Evolutionary conservation across 305 asterid species (phyloP).

Genomic region (Solanum hybrid): DNA sequence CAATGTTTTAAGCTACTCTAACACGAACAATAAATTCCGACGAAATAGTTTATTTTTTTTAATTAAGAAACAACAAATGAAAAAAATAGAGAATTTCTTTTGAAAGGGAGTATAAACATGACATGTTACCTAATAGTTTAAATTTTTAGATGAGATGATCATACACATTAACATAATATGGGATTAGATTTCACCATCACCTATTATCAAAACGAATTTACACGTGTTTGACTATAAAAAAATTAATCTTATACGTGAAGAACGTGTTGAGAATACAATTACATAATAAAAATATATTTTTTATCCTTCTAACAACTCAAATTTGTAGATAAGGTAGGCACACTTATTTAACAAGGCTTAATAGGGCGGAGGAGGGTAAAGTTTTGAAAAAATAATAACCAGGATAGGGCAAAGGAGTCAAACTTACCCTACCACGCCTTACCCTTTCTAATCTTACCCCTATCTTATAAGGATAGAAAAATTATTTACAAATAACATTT

Average conservation of each 20-base stretch:
- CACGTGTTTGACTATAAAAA: rapidly evolving
- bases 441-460: neutral
- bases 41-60: neutral
- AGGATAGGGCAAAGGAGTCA: neutral
- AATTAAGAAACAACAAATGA: neutral
- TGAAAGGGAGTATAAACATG: neutral
- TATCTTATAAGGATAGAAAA: neutral
- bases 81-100: too few relatives aligned
- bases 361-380: neutral
- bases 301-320: neutral
- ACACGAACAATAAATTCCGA: neutral
- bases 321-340: neutral
- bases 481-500: too few relatives aligned
- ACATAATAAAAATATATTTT: neutral
- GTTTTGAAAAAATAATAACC: neutral
- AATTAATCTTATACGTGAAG: rapidly evolving
- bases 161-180: neutral
- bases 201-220: neutral
- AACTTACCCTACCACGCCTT: neutral
- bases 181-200: rapidly evolving
- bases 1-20: neutral
- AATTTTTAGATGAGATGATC: too few relatives aligned
- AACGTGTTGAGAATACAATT: neutral
- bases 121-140: neutral
- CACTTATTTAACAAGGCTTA: neutral